phyloP scores from a whole-genome alignment of 495 filamentous ascomycete genomes.

The Penicillium herquei region DNA sequence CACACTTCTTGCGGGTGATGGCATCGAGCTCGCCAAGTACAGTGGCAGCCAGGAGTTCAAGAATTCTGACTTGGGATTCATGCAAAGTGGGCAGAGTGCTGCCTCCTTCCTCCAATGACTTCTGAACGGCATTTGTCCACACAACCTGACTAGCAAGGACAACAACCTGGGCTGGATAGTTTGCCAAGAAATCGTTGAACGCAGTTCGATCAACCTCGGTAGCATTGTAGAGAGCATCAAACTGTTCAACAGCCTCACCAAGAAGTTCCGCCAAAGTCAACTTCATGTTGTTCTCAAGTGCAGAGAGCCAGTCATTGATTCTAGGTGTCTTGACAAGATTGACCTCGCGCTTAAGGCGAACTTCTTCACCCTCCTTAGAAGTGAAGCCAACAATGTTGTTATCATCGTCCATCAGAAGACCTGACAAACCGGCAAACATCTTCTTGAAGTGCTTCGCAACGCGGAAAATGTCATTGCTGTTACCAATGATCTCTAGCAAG shows the following conservation, averaged over 20 bases:
- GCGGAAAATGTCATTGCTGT: constrained; percentile 93
- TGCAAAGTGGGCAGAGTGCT: constrained; percentile 63
- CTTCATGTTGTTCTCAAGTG: constrained; percentile 93
- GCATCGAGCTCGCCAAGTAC: constrained; percentile 89
- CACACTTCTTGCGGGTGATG: constrained; percentile 90
- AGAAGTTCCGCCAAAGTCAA: constrained; percentile 86
- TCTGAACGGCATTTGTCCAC: constrained; percentile 85
- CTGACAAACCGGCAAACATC: constrained; percentile 96
- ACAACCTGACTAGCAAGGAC: constrained; percentile 93
- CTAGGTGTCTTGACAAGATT: constrained; percentile 88
- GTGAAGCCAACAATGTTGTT: constrained; percentile 85
- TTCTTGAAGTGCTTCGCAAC: constrained; percentile 99
- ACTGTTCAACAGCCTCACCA: constrained; percentile 75
- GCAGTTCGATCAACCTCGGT: constrained; percentile 61
- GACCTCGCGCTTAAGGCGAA: constrained; percentile 82
- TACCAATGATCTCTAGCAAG: constrained; percentile 98
- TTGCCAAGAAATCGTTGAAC: constrained; percentile 72
- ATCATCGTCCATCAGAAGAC: constrained; percentile 88
- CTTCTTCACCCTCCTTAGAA: constrained; percentile 92
- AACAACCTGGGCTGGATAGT: constrained; percentile 90
- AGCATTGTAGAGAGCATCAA: constrained; percentile 64
- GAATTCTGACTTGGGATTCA: constrained; percentile 73
- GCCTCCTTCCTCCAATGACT: constrained; percentile 68
- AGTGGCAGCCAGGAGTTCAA: constrained; percentile 77
- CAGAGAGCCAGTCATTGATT: constrained; percentile 96